Evolutionary conservation across 2,329 filamentous ascomycete genomes (phyloP), one percentile per base, ranked within the genome.

Genomic region (Zelopaecilomyces penicillatus): DNA sequence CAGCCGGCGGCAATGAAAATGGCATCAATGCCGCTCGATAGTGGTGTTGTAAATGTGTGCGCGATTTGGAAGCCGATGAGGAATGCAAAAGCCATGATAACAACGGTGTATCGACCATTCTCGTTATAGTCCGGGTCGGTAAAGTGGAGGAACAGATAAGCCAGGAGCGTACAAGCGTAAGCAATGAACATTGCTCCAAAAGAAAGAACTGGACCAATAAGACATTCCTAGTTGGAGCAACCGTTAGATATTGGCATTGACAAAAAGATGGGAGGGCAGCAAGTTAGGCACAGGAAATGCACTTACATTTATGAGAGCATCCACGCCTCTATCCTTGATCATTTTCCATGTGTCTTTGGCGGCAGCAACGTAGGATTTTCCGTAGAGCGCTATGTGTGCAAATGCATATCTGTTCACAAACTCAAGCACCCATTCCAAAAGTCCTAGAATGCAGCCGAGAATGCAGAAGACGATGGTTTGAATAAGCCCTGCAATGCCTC

Each of bases 361-460:
- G 0, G 89, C 86, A 1, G 80, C 74, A 44, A 96, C 76, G 60
- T 96, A 97, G 1, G 85, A 69, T 63, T 94, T 94, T 12, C 91
- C 91, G 60, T 96, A 96, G 0, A 96, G 73, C 0, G 91, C 89
- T 58, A 97, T 95, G 60, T 96, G 88, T 30, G 82, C 89, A 65
- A 94, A 95, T 1, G 89, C 89, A 54, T 94, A 95, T 54, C 88
- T 81, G 66, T 97, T 97, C 66, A 95, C 74, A 57, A 95, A 93
- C 52, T 88, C 75, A 1, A 93, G 80, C 1, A 83, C 83, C 89
- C 91, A 96, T 53, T 95, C 80, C 2, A 96, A 67, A 2, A 95
- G 58, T 3, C 76, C 69, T 45, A 96, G 82, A 39, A 96, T 59
- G 61, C 87, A 95, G 9, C 82, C 78, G 1, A 95, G 65, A 40